A percentile compares a stretch with the other conserved stretches of the same genome.
These are phyloP conservation scores for Oryza australiensis DNA, from an alignment of 176 grass and related monocot genomes.

Conservation along the genomic window DNA sequence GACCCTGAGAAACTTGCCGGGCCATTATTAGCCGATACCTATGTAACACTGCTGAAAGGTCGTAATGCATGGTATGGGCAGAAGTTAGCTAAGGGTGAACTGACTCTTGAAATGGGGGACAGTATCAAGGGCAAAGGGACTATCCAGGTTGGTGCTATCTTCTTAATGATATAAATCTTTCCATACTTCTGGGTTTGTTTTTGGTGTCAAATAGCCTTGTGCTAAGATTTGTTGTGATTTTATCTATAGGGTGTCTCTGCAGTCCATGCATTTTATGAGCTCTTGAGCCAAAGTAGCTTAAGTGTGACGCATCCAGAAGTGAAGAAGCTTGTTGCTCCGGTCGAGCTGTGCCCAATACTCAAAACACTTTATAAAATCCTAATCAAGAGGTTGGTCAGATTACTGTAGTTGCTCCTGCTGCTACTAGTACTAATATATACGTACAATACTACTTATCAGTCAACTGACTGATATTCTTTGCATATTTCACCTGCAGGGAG, in stretches of 20 bases:
- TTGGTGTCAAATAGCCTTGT: not conserved
- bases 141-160: constrained; percentile 64
- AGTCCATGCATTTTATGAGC: constrained; percentile 93
- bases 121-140: constrained; percentile 97
- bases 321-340: constrained; percentile 80
- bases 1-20: constrained; percentile 94
- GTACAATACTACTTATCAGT: not conserved
- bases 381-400: constrained; percentile 68
- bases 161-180: not conserved
- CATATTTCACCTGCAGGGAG: constrained; percentile 58
- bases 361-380: constrained; percentile 92
- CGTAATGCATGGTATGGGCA: constrained; percentile 93
- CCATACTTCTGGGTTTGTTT: not conserved
- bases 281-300: constrained; percentile 82
- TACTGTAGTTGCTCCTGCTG: not conserved
- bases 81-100: constrained; percentile 76
- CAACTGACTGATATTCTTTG: not conserved
- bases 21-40: constrained; percentile 89
- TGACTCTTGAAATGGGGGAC: constrained; percentile 90
- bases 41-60: constrained; percentile 90
- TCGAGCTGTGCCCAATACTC: constrained; percentile 92
- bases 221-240: constrained; percentile 29
- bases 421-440: not conserved
- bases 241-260: constrained; percentile 78
- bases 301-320: constrained; percentile 84